These are phyloP conservation scores for Setomelanomma holmii DNA, from an alignment of 2,329 filamentous ascomycete species.

Conservation along the genomic window DNA sequence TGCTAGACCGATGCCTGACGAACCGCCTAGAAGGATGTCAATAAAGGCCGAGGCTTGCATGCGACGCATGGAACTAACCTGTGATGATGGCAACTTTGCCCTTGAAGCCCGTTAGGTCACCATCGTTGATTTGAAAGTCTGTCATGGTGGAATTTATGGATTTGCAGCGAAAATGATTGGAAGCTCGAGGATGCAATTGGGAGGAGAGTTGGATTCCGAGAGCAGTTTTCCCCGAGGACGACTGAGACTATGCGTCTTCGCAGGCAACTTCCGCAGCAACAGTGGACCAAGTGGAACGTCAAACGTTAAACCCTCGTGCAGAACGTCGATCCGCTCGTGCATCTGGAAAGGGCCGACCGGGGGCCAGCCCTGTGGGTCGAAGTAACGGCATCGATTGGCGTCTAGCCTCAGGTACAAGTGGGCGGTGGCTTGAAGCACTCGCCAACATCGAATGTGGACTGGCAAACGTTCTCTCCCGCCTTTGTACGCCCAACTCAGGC, in stretches of 20 bases:
- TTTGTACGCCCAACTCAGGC: no score
- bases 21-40: constrained; percentile 53
- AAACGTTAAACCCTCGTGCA: neutral
- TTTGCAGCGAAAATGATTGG: neutral
- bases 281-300: constrained; percentile 1
- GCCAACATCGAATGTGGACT: neutral
- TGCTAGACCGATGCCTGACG: constrained; percentile 66
- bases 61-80: constrained; percentile 9
- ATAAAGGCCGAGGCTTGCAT: neutral
- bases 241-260: neutral
- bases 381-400: neutral
- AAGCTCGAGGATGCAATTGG: neutral
- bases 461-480: neutral
- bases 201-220: neutral
- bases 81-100: constrained; percentile 31
- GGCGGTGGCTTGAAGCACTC: no score
- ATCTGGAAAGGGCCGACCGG: neutral
- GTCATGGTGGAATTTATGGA: constrained; percentile 17
- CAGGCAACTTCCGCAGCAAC: neutral
- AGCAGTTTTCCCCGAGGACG: neutral
- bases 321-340: neutral
- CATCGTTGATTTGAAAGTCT: constrained; percentile 29
- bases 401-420: no score
- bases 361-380: neutral
- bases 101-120: constrained; percentile 24